Base-by-base conservation (phyloP, 768 basidiomycete genomes). In the Tricholomella constricta region DNA sequence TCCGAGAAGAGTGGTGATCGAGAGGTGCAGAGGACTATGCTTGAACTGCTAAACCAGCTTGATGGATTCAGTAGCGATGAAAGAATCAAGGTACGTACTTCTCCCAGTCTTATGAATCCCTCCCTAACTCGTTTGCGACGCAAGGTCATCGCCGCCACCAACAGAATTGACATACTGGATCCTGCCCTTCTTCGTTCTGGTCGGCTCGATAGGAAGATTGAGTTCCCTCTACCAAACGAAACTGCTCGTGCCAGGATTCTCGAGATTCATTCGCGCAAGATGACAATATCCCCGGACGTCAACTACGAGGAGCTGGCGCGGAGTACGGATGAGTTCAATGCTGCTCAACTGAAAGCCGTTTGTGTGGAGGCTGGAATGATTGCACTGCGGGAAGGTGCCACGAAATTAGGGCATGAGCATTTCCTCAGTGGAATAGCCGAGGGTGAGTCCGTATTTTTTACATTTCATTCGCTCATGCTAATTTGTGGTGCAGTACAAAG, bases 281-380 rank as follows among this genome's bases (percentile, higher is more conserved):
- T 99, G 94, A 81, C 89, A 17, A 84, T 88, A 20, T 83, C 83
- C 26, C 69, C 80, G 4, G 94, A 93, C 56, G 94, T 99, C 66
- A 98, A 98, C 77, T 99, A 87, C 69, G 94, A 96, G 57, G 97
- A 99, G 72, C 77, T 99, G 47, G 94, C 97, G 10, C 80, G 96
- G 64, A 95, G 91, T 69, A 95, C 97, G 42, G 97, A 98, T 62
- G 97, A 99, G 67, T 98, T 99, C 73, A 98, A 98, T 65, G 96
- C 86, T n/a, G 93, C 93, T 6, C 92, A 94, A 69, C 72, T 97
- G 63, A 97, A 98, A 76, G 97, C 96, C 1, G 95, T 97, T 3
- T 98, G 96, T 72, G 97, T 99, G 1, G 97, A 99, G 73, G 97
- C 97, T 35, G 97, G 97, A 53, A 99, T 99, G 97, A 97, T 98